phyloP scores from a whole-genome alignment of 2,329 filamentous ascomycete genomes.

The Paramyrothecium sp. region DNA sequence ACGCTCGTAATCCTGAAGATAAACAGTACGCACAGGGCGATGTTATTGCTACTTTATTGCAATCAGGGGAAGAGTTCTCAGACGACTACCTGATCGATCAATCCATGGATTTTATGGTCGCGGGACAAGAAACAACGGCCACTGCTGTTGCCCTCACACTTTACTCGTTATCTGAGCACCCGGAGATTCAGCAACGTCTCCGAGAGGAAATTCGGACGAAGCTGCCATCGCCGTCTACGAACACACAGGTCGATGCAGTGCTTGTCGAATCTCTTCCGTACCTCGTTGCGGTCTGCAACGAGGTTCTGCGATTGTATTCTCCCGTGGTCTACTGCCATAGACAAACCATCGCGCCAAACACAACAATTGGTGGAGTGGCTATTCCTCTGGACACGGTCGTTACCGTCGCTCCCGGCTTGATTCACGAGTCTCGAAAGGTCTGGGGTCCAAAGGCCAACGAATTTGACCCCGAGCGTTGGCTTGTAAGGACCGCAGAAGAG shows the following conservation, averaged over 20 bases:
- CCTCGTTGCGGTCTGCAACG: constrained; percentile 7
- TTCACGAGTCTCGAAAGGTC: constrained; percentile 2
- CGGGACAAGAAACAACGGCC: background rate
- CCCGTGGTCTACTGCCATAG: constrained; percentile 4
- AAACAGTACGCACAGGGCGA: constrained; percentile 9
- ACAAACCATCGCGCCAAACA: background rate
- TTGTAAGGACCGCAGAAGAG: constrained; percentile 5
- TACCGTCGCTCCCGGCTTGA: background rate
- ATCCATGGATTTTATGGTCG: constrained; percentile 3
- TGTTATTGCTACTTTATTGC: constrained; percentile 11
- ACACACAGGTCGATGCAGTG: background rate
- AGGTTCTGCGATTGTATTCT: constrained; percentile 9
- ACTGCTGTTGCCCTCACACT: constrained; percentile 1
- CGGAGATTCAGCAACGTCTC: background rate
- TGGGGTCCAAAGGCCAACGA: constrained; percentile 1
- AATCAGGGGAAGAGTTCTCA: constrained; percentile 8
- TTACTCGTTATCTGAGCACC: constrained; percentile 1
- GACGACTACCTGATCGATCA: constrained; percentile 10
- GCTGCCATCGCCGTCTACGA: background rate
- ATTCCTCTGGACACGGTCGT: constrained; percentile 1
- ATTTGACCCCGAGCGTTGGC: constrained; percentile 8
- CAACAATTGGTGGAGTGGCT: background rate
- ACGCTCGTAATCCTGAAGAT: background rate
- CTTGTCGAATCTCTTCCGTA: constrained; percentile 9
- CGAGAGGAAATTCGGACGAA: background rate